Evolutionary conservation across 2,329 filamentous ascomycete genomes (phyloP).

Genomic region (Penicillium brasilianum): DNA sequence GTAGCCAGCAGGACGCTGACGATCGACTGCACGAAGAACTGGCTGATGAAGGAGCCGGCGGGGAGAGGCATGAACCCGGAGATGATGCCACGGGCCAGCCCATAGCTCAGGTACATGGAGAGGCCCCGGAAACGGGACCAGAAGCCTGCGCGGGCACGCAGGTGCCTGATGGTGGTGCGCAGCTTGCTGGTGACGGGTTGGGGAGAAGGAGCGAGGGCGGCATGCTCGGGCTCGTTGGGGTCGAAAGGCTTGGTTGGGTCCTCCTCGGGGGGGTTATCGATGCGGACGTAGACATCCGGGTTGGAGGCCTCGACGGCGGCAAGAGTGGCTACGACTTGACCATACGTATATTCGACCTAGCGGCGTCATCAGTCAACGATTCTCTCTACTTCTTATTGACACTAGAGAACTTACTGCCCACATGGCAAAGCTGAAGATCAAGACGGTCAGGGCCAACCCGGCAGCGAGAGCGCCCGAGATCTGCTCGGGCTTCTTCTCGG

Average conservation of each 20-base stretch:
- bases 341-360: slow-evolving; percentile 63
- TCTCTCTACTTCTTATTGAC: not conserved
- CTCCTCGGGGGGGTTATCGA: slow-evolving; percentile 44
- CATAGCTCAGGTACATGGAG: slow-evolving; percentile 54
- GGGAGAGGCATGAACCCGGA: slow-evolving; percentile 41
- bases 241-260: slow-evolving; percentile 39
- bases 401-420: slow-evolving; percentile 34
- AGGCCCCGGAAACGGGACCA: slow-evolving; percentile 73
- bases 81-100: slow-evolving; percentile 54
- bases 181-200: slow-evolving; percentile 67
- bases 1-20: slow-evolving; percentile 68
- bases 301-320: slow-evolving; percentile 67
- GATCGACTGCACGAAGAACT: slow-evolving; percentile 59
- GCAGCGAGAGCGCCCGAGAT: slow-evolving; percentile 33
- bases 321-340: slow-evolving; percentile 64
- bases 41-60: slow-evolving; percentile 47
- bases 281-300: slow-evolving; percentile 58
- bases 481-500: slow-evolving; percentile 28
- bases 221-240: slow-evolving; percentile 50
- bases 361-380: not conserved
- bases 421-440: slow-evolving; percentile 31
- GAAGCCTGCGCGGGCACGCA: slow-evolving; percentile 68
- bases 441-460: slow-evolving; percentile 36
- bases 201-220: slow-evolving; percentile 52
- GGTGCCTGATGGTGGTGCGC: slow-evolving; percentile 62